Evolutionary conservation across 73 alveolate species (phyloP), one percentile per base, ranked within the genome.

Genomic region (Paramecium pentaurelia): DNA sequence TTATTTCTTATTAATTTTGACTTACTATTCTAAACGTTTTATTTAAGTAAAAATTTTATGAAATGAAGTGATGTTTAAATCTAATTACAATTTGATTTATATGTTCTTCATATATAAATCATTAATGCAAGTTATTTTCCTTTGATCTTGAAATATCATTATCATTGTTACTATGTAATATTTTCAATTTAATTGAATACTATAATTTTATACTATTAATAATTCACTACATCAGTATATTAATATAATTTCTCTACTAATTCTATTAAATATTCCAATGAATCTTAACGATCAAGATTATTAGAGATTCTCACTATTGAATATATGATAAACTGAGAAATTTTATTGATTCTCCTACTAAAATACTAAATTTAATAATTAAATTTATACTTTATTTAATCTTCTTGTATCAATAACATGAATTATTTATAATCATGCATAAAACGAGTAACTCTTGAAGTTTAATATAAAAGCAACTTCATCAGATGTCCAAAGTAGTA

Each of bases 281-380:
- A 45, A 25, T 45, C 91, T 47, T 80, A 80, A 3, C 91, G 27
- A 7, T 20, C 75, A 18, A 12, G 32, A 1, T 80, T 80, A n/a
- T 80, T 44, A 3, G 47, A 28, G 49, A 20, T 42, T 25, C 47
- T 80, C 8, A 80, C 91, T 45, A 80, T 77, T 44, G 77, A 80
- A 47, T 80, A 80, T 40, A 80, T 80, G 4, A 80, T 49, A 25
- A 44, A 80, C n/a, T 32, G 11, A 3, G 91, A 80, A 2, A 80
- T 40, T 5, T 77, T 27, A 80, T 80, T 80, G 20, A 80, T 49
- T 80, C 91, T 80, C 16, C 44, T 22, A 22, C 25, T 42, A 14
- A 80, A 80, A 80, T 80, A 80, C 91, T 80, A 12, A 10, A 28
- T 44, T 44, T 80, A 80, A 10, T 14, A 32, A 80, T 80, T 20